Base-by-base conservation (phyloP, 768 basidiomycete species). In the Tulasnella sp. region DNA sequence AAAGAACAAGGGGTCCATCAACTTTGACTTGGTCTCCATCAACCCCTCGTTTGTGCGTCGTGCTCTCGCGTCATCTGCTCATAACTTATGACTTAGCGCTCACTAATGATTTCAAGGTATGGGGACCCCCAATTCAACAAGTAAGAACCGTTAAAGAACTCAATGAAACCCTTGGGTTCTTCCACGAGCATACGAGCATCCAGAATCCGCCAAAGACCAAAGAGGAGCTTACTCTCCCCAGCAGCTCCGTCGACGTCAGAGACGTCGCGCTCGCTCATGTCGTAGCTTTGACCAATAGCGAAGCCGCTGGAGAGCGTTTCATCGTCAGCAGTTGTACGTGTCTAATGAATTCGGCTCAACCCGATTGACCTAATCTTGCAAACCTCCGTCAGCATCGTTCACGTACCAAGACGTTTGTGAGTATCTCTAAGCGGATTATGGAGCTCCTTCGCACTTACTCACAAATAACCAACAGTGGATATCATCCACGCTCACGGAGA, bases 21-120 rank as follows among this genome's bases (percentile, higher is more conserved):
- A 55, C 32, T 83, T 82, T 69, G 83, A 82, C 48, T 61, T 84
- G 55, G 79, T 79, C 37, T 73, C 79, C 23, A 48, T 79, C 70
- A 26, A 26, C 16, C 79, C 79, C 15, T 40, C 79, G 11, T 72
- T 78, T 46, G 78, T 78, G 32, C 3, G 79, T 79, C 20, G 69
- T 13, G 42, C 9, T 70, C 44, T 35, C 11, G 44, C 1, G 44
- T 13, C 11, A 44, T 44, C 3, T 16, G 44, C 2, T 44, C 44
- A 18, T 15, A 44, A n/a, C 3, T 1, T 44, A 44, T 16, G 44
- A 9, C 29, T 55, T 18, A 3, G 3, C 42, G 46, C 20, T 40
- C 23, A 42, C 16, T 23, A 18, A 48, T 39, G 16, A 32, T 1
- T 39, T 74, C 73, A 74, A 51, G 48, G 57, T 51, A 5, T 75